A percentile compares a stretch with the other conserved stretches of the same genome.
Conservation (phyloP, 2,329 filamentous ascomycete species). For the Colletotrichum spaethianum region DNA sequence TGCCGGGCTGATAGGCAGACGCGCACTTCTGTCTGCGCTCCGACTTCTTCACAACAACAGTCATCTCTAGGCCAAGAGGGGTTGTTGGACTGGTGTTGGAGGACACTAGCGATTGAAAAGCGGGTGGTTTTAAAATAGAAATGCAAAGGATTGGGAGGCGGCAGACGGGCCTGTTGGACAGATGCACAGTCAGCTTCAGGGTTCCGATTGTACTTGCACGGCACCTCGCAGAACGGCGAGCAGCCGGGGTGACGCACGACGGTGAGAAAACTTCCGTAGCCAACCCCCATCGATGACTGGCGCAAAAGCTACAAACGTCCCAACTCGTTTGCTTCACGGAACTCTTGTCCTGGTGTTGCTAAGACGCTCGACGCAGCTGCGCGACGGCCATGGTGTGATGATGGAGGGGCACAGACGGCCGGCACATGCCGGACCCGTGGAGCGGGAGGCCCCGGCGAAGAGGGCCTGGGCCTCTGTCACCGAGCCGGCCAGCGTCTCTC, state of each 20-base stretch:
- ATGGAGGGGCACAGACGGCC: not conserved
- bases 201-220: not conserved
- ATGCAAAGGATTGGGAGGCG: not conserved
- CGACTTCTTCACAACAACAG: not conserved
- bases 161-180: not conserved
- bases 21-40: not conserved
- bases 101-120: not conserved
- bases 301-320: not conserved
- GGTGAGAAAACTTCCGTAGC: no score
- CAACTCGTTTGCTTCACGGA: not conserved
- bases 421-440: constrained; percentile 28
- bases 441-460: constrained; percentile 26
- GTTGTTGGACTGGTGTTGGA: not conserved
- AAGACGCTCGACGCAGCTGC: not conserved
- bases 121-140: not conserved
- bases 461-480: constrained; percentile 28
- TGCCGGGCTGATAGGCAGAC: not conserved
- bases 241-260: not conserved
- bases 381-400: not conserved
- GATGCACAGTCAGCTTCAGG: not conserved
- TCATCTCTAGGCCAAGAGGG: not conserved
- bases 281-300: not conserved
- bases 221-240: not conserved
- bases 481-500: not conserved
- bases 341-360: not conserved